Percentiles rank a stretch among this genome's conserved stretches.
Evolutionary conservation across 2,329 filamentous ascomycete genomes (phyloP).

Genomic region (Phaeosphaeriaceae sp.): DNA sequence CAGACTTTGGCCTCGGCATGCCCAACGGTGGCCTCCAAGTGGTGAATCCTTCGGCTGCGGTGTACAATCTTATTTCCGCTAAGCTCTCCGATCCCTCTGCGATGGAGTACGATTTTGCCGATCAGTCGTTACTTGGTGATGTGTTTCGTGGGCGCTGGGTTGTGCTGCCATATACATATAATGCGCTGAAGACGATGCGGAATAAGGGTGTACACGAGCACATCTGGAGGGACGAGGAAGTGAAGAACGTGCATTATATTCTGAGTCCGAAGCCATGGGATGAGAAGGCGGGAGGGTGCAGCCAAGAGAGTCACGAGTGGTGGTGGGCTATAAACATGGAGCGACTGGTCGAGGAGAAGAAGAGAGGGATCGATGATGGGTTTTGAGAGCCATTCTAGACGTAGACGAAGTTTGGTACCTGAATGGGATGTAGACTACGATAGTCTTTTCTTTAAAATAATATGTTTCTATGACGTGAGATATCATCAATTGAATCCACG

Average conservation of each 20-base stretch:
- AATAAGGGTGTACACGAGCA: conserved; percentile 62
- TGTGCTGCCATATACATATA: conserved; percentile 65
- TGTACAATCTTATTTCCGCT: conserved; percentile 60
- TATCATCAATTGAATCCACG: too few species aligned
- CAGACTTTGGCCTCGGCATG: conserved; percentile 61
- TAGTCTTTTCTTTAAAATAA: too few species aligned
- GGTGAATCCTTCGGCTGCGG: conserved; percentile 61
- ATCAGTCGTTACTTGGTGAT: conserved; percentile 65
- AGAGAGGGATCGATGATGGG: conserved; percentile 57
- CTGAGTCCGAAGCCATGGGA: conserved; percentile 69
- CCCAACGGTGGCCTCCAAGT: conserved; percentile 68
- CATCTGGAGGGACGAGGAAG: conserved; percentile 66
- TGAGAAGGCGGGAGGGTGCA: conserved; percentile 53
- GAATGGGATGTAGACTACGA: too few species aligned
- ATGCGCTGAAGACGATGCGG: conserved; percentile 66
- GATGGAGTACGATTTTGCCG: conserved; percentile 64
- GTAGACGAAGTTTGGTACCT: too few species aligned
- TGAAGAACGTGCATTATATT: conserved; percentile 70
- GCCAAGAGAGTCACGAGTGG: conserved; percentile 62
- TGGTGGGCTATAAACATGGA: conserved; percentile 63
- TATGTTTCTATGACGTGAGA: too few species aligned
- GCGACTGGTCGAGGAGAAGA: conserved; percentile 57
- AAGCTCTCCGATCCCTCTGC: conserved; percentile 54
- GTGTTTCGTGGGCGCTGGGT: conserved; percentile 65
- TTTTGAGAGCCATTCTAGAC: too few species aligned